Evolutionary conservation across 148 eudicot species (phyloP), one percentile per base, ranked within the genome.

Genomic region (Vaccinium corymbosum): DNA sequence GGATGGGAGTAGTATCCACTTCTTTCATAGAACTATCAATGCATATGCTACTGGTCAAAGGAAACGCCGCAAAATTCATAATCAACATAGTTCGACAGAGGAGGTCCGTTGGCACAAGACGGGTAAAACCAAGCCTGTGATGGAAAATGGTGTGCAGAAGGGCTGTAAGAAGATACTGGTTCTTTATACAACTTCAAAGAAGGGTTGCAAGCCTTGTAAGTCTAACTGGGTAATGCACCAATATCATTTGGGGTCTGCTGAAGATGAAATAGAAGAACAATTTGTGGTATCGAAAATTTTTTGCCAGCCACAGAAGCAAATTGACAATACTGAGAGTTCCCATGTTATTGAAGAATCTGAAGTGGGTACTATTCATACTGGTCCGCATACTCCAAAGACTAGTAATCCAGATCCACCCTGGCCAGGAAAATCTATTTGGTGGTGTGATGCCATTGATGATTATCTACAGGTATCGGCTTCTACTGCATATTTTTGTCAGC

Each of bases 161-260:
- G 98, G 98, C 5, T 92, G 81, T 77, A 94, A 94, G 87, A 94
- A 94, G 89, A 92, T 93, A 25, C 81, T 94, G 97, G 97, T 95
- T 81, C 95, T 93, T 27, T 92, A 93, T 75, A 85, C 68, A 76
- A 57, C 90, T 87, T 86, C 92, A 35, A 82, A 79, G 52, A 90
- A 85, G 38, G 90, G 94, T 25, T 88, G 88, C 19, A 92, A 92
- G 81, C 91, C 95, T 16, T 87, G 76, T 2, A 95, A 93, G 64
- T 88, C 91, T 12, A 91, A 91, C 74, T 95, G 98, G 98, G 93
- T 91, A 12, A 93, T 93, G 98, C 98, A 95, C 87, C 97, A 95
- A 80, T 95, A 95, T 87, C 98, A 95, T 87, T 83, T 95, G 83
- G 97, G 95, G 12, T 79, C 73, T 5, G 86, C 87, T 80, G 94